Conservation (phyloP, 257 asterid genomes). For the Paraleonurus japonicus region DNA sequence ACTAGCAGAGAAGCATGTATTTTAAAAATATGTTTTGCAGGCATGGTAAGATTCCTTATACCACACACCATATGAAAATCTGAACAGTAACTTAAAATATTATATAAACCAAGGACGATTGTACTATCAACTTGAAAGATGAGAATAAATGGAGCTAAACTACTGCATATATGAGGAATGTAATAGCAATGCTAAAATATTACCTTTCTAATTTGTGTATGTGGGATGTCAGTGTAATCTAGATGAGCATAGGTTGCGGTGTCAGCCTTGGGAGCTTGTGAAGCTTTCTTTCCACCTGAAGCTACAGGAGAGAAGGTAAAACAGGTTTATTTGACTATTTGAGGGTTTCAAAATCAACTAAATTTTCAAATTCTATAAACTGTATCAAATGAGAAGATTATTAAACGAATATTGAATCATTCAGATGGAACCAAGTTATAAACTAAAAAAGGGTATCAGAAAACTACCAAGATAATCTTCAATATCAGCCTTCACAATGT, state of each 20-base stretch:
- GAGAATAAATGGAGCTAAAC: constrained; percentile 11
- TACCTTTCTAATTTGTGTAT: constrained; percentile 94
- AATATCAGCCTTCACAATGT: constrained; percentile 89
- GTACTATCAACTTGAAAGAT: background rate
- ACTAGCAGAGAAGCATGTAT: constrained; percentile 6
- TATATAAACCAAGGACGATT: constrained; percentile 11
- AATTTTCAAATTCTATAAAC: background rate
- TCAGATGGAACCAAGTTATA: constrained; percentile 1
- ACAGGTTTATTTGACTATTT: constrained; percentile 10
- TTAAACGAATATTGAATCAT: background rate
- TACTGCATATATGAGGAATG: constrained; percentile 16
- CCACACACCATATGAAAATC: background rate
- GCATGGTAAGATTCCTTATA: constrained; percentile 9
- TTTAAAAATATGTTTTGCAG: background rate
- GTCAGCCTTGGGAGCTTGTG: constrained; percentile 61
- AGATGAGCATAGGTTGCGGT: constrained; percentile 39
- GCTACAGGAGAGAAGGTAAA: constrained; percentile 52
- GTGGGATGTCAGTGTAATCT: constrained; percentile 81
- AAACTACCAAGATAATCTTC: constrained; percentile 87
- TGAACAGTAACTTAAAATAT: background rate
- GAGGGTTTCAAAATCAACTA: constrained; percentile 8
- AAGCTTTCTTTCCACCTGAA: constrained; percentile 65
- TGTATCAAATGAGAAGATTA: background rate
- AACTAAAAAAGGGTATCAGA: constrained; percentile 13
- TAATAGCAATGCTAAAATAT: constrained; percentile 12